Conservation (phyloP, 495 filamentous ascomycete species). For the Evansstolkia leycettana region DNA sequence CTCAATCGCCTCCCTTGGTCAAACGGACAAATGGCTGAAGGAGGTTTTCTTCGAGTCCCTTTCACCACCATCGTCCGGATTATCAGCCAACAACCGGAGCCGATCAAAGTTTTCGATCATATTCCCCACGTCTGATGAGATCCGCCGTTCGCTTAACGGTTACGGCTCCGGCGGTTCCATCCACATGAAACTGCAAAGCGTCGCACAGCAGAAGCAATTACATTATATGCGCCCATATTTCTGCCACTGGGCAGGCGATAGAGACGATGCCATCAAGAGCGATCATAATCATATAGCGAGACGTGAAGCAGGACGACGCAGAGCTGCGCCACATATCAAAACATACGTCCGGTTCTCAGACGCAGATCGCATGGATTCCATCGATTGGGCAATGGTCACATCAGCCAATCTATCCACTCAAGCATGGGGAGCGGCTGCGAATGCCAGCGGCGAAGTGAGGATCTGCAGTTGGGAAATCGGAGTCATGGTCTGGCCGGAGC, state of each 20-base stretch:
- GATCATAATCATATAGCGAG: slow-evolving; percentile 8
- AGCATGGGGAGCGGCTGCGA: slow-evolving; percentile 65
- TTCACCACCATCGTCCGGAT: slow-evolving; percentile 8
- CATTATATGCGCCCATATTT: slow-evolving; percentile 59
- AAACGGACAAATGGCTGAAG: slow-evolving; percentile 62
- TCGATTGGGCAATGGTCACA: slow-evolving; percentile 81
- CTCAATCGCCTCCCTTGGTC: slow-evolving; percentile 71
- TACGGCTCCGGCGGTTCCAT: slow-evolving; percentile 71
- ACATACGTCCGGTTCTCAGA: slow-evolving; percentile 68
- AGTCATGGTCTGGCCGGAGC: slow-evolving; percentile 69
- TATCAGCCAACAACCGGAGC: neutral
- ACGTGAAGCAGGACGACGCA: slow-evolving; percentile 47
- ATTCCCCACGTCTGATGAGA: slow-evolving; percentile 70
- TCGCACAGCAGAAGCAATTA: slow-evolving; percentile 61
- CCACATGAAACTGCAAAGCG: slow-evolving; percentile 62
- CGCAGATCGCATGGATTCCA: slow-evolving; percentile 24
- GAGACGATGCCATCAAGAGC: slow-evolving; percentile 1
- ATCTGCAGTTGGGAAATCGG: slow-evolving; percentile 80
- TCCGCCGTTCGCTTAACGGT: slow-evolving; percentile 67
- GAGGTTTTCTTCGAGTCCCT: slow-evolving; percentile 51
- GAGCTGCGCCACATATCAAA: slow-evolving; percentile 86
- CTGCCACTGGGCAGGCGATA: slow-evolving; percentile 54
- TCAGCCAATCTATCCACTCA: slow-evolving; percentile 83
- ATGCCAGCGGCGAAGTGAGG: slow-evolving; percentile 43
- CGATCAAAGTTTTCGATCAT: slow-evolving; percentile 37